Base-by-base conservation (phyloP, 345 rosid species). In the Linum tenue region DNA sequence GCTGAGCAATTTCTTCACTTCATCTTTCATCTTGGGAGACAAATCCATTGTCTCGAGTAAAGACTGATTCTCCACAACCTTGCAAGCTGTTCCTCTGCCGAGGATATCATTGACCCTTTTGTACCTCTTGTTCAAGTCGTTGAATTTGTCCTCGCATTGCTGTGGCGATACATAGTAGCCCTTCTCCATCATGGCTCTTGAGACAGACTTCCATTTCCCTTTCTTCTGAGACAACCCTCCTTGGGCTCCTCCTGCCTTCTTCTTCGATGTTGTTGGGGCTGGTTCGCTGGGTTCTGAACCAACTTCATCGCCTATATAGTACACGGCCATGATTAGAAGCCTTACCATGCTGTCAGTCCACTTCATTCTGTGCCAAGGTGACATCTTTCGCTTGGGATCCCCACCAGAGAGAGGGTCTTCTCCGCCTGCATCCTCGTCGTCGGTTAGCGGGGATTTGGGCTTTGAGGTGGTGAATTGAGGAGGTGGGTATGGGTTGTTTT, bases 351-450 rank as follows among this genome's bases (percentile, higher is more conserved):
- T 68, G 60, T 91, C 97, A 35, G 96, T 94, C 97, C 99, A 94
- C 73, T 94, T 94, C 97, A 94, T 94, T 63, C 99, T 82, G 61
- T 94, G 97, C 99, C 99, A 94, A 1, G 80, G 96, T 38, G 96
- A 89, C 1, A 75, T 5, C 64, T 82, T 87, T 37, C 81, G 83
- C 72, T 80, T 84, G 16, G 88, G 94, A 22, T 89, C 97, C 0
- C 78, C 84, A 70, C 75, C 50, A 22, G 79, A 78, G 15, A 82
- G 84, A 50, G 78, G 87, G 15, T 92, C 97, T 44, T 92, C 98
- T 5, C 53, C 97, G 0, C 75, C 83, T 67, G 74, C 41, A 35
- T 92, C 97, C 44, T 92, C 98, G 3, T 92, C 97, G 57, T 81
- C 88, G 62, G 89, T 94, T 2, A 74, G 64, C 2, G 95, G 84